phyloP scores from a whole-genome alignment of 1,284 basidiomycete genomes.

The Psilocybe mexicana region DNA sequence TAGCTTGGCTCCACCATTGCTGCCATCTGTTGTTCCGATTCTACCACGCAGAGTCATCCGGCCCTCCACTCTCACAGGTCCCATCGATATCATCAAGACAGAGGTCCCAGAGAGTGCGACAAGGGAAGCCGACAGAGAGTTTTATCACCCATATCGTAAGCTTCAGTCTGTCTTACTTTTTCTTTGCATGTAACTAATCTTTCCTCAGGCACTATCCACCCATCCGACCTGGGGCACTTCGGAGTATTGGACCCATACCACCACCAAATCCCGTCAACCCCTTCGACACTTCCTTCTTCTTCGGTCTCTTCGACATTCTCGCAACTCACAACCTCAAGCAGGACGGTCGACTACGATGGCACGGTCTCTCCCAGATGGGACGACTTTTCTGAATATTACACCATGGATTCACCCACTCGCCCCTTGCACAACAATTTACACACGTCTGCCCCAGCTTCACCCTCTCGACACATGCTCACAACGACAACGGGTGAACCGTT shows the following conservation, averaged over 20 bases:
- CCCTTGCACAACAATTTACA: neutral
- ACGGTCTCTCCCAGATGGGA: neutral
- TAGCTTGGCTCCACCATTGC: conserved; percentile 26
- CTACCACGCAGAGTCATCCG: conserved; percentile 13
- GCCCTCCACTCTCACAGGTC: conserved; percentile 3
- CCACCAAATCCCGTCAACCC: neutral
- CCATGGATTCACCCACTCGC: conserved; percentile 3
- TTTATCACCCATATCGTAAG: conserved; percentile 2
- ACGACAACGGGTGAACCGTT: neutral
- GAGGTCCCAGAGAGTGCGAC: neutral
- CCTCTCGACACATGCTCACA: neutral
- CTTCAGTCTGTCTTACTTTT: neutral
- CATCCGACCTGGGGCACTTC: neutral
- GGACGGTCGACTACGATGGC: neutral
- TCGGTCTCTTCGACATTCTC: neutral
- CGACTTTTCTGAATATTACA: neutral
- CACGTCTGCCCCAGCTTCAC: neutral
- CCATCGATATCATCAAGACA: neutral
- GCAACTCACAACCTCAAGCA: neutral
- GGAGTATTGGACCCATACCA: neutral
- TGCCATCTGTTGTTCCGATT: conserved; percentile 9
- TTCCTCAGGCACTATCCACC: neutral
- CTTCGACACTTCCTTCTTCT: conserved; percentile 3
- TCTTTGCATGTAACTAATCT: neutral
- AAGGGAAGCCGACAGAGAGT: neutral